Conservation (phyloP, 2,329 filamentous ascomycete genomes). For the Ceratocystis huliohia region DNA sequence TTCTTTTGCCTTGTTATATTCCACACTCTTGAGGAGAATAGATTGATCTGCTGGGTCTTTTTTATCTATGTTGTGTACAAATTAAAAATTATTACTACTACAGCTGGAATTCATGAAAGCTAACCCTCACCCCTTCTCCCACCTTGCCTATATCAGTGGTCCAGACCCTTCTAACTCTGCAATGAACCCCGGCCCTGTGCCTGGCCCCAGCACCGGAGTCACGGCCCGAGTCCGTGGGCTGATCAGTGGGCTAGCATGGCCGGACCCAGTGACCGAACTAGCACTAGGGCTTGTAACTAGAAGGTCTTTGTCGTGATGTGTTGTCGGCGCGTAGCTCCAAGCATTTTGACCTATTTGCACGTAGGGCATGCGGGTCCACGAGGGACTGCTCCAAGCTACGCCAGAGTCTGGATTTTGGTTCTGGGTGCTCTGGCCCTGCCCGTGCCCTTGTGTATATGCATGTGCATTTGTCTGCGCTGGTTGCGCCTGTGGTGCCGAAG, state of each 20-base stretch:
- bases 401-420: neutral
- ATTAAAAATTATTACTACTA: conserved; percentile 7
- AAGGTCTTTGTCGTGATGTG: conserved; percentile 4
- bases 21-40: neutral
- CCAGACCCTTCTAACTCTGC: conserved; percentile 15
- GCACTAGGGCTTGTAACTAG: neutral
- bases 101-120: neutral
- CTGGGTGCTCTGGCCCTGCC: neutral
- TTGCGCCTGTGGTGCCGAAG: neutral
- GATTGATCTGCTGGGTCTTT: neutral
- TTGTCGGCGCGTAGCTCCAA: conserved; percentile 14
- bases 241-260: neutral
- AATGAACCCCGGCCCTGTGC: neutral
- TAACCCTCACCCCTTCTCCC: too few relatives aligned
- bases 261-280: neutral
- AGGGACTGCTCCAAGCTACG: neutral
- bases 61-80: neutral
- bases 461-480: neutral
- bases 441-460: neutral
- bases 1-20: neutral
- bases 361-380: conserved; percentile 4
- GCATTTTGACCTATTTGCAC: conserved; percentile 10
- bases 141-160: conserved; percentile 2
- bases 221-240: conserved; percentile 12
- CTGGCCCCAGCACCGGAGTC: neutral